Base-by-base conservation (phyloP, 345 rosid species). In the Euphorbia peplus region DNA sequence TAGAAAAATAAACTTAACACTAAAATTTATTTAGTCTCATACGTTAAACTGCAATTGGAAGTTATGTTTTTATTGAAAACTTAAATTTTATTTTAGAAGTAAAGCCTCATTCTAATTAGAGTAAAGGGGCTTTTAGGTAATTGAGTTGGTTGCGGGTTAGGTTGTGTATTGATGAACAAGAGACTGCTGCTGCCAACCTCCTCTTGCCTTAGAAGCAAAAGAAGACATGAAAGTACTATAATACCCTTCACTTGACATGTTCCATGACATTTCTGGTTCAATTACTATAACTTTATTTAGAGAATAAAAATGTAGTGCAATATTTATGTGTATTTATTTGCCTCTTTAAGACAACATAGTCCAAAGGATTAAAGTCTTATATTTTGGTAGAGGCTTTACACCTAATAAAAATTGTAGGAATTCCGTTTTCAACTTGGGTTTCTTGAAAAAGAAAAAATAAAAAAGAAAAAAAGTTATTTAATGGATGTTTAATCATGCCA, bases 141-240 rank as follows among this genome's bases (percentile, higher is more conserved):
- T 29, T 30, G 42, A 59, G 15, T 16, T 1, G 22, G 18, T 15
- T 30, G 2, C 14, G 1, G 1, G 60, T 57, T 71, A 28, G 71
- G 59, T 67, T 16, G 35, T 35, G 59, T 41, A 14, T 53, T 55
- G 1, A 35, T 9, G 42, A 21, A 25, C 47, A 66, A 39, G 71
- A n/a, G 29, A 41, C 50, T 24, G 12, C 9, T 35, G 21, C 24
- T 4, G 47, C 47, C 63, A 21, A 52, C 67, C 48, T 53, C 72
- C 48, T 61, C 72, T 73, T 73, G 63, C 61, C 73, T 62, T 74
- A 4, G 32, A 73, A 73, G 76, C 63, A 3, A 73, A 66, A 41
- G 8, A 14, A 59, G 3, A 3, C 2, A 0, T 12, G 22, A 29
- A 55, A 64, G 55, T 21, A 71, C 64, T 44, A 32, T 29, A 54